A percentile compares a stretch with the other conserved stretches of the same genome.
These are phyloP conservation scores for Fusarium sp. DNA, from an alignment of 2,329 filamentous ascomycete species.

Conservation along the genomic window DNA sequence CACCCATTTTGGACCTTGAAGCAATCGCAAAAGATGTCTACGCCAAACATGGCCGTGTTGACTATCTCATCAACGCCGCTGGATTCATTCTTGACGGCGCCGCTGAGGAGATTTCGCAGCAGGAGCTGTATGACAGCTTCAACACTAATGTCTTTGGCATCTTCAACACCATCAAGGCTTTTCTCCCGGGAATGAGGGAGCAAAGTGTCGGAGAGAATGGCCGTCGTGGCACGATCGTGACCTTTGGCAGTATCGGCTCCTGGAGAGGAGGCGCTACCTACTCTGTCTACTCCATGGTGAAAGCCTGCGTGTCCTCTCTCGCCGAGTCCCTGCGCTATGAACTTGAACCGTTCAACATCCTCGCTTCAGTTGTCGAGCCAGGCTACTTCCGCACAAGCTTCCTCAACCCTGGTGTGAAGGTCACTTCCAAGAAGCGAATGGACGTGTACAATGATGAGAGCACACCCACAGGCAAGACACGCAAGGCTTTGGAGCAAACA, in stretches of 20 bases:
- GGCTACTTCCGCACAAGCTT: constrained; percentile 66
- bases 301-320: constrained; percentile 59
- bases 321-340: constrained; percentile 58
- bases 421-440: constrained; percentile 45
- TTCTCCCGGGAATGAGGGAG: constrained; percentile 59
- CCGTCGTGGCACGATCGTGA: constrained; percentile 51
- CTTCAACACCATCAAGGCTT: constrained; percentile 60
- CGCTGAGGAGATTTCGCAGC: constrained; percentile 53
- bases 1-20: constrained; percentile 51
- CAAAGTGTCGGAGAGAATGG: constrained; percentile 45
- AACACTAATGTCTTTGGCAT: constrained; percentile 66
- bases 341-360: constrained; percentile 58
- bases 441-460: constrained; percentile 49
- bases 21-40: constrained; percentile 50
- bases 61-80: constrained; percentile 61
- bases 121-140: constrained; percentile 55
- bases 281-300: constrained; percentile 57
- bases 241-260: constrained; percentile 60
- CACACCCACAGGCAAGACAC: constrained; percentile 45
- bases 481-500: constrained; percentile 48
- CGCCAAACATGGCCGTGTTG: constrained; percentile 53
- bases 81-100: constrained; percentile 58
- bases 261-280: constrained; percentile 54
- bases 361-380: constrained; percentile 58
- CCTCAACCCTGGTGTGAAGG: constrained; percentile 52